Percentiles rank a stretch among this genome's conserved stretches.
phyloP scores from a whole-genome alignment of 2,329 filamentous ascomycete species.

The Zalaria obscura region DNA sequence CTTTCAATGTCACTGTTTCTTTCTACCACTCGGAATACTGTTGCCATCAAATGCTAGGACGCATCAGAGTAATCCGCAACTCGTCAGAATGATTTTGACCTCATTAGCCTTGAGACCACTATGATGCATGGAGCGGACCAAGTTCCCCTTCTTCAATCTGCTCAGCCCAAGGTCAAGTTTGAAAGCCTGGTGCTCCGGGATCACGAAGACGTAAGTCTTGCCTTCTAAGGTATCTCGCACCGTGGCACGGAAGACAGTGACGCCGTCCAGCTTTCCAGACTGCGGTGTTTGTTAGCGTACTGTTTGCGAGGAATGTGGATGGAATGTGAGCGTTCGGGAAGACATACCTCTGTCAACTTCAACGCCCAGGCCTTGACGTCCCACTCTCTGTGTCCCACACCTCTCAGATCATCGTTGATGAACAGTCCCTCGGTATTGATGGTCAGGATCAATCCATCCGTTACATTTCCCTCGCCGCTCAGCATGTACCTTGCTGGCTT shows the following conservation, averaged over 20 bases:
- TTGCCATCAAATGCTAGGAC: neutral
- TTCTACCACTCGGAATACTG: neutral
- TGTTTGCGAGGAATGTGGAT: neutral
- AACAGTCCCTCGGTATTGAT: constrained; percentile 92
- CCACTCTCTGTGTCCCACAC: constrained; percentile 92
- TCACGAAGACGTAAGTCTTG: constrained; percentile 47
- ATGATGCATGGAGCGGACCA: constrained; percentile 40
- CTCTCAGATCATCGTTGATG: constrained; percentile 88
- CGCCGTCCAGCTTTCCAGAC: constrained; percentile 5
- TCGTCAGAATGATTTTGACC: constrained; percentile 21
- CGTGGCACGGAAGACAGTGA: constrained; percentile 40
- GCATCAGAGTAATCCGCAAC: constrained; percentile 17
- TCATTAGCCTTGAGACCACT: constrained; percentile 35
- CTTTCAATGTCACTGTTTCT: neutral
- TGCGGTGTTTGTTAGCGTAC: neutral
- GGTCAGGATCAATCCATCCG: constrained; percentile 79
- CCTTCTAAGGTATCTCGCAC: constrained; percentile 42
- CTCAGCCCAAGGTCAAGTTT: constrained; percentile 47
- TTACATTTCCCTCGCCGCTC: constrained; percentile 70
- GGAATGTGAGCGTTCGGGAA: neutral
- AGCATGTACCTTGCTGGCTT: constrained; percentile 86
- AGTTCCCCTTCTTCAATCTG: constrained; percentile 39
- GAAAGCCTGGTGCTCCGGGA: constrained; percentile 46
- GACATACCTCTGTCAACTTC: constrained; percentile 67
- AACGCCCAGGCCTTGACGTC: constrained; percentile 97